phyloP scores from a whole-genome alignment of 768 basidiomycete species.

The Gloeophyllum trabeum region DNA sequence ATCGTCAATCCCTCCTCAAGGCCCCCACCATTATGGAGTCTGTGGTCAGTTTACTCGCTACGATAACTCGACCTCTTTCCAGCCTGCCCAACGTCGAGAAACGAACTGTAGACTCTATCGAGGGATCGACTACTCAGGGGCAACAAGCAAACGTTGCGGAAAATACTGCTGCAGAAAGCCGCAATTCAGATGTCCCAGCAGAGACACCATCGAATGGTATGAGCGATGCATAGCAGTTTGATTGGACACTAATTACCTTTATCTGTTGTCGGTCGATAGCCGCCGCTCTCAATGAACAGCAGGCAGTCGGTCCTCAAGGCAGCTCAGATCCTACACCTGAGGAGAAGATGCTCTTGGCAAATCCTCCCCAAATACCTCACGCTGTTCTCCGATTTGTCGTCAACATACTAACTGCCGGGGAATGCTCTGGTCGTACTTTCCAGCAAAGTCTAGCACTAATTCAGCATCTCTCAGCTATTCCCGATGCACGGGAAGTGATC shows the following conservation, averaged over 20 bases:
- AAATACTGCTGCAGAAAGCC: slow-evolving; percentile 3
- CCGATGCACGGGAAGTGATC: slow-evolving; percentile 81
- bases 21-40: slow-evolving; percentile 90
- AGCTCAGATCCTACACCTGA: slow-evolving; percentile 14
- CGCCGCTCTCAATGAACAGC: no score
- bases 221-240: no score
- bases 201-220: no score
- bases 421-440: slow-evolving; percentile 96
- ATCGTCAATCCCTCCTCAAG: slow-evolving; percentile 75
- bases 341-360: slow-evolving; percentile 44
- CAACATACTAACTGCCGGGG: slow-evolving; percentile 94
- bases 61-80: slow-evolving; percentile 75
- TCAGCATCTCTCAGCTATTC: slow-evolving; percentile 82
- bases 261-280: no score
- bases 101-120: slow-evolving; percentile 11
- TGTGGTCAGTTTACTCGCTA: slow-evolving; percentile 78
- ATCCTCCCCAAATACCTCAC: slow-evolving; percentile 79
- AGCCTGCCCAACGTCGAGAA: slow-evolving; percentile 44
- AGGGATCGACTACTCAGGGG: slow-evolving; percentile 5
- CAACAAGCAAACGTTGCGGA: slow-evolving; percentile 10
- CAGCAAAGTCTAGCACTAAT: slow-evolving; percentile 86
- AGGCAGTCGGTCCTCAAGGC: no score
- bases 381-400: slow-evolving; percentile 83
- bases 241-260: no score
- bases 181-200: slow-evolving; percentile 5